phyloP scores from a whole-genome alignment of 2,329 filamentous ascomycete species.

The Dendrostoma leiphaemia region DNA sequence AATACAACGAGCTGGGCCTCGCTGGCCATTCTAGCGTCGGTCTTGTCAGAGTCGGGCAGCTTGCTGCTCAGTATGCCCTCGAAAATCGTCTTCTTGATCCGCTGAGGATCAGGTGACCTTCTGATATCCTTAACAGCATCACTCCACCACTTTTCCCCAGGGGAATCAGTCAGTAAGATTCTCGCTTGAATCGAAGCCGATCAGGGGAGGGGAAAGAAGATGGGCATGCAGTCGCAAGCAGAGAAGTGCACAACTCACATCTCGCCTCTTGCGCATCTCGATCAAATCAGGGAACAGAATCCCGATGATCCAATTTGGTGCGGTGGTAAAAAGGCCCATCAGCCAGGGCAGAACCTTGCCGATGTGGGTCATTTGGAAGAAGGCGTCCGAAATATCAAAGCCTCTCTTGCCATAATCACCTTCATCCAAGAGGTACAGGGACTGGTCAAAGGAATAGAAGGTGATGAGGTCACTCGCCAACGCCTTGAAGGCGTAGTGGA shows the following conservation, averaged over 20 bases:
- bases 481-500: constrained; percentile 22
- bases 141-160: constrained; percentile 21
- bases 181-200: no score
- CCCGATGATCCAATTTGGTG: constrained; percentile 8
- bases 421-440: constrained; percentile 20
- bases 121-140: constrained; percentile 20
- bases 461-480: constrained; percentile 24
- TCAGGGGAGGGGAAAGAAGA: no score
- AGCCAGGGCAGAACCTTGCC: no score
- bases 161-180: no score
- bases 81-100: constrained; percentile 25
- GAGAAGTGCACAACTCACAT: background rate
- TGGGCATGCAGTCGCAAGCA: no score
- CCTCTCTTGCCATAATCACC: constrained; percentile 13
- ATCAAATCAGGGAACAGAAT: background rate
- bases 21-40: constrained; percentile 22
- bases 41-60: constrained; percentile 21
- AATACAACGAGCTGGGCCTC: constrained; percentile 26
- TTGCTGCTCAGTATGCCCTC: constrained; percentile 22
- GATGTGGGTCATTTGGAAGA: constrained; percentile 18
- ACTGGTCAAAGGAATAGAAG: constrained; percentile 9
- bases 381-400: constrained; percentile 15
- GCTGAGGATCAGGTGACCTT: constrained; percentile 22
- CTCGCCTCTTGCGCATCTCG: background rate
- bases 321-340: no score